Conservation (phyloP, 768 basidiomycete genomes). For the Amanita jacksonii region DNA sequence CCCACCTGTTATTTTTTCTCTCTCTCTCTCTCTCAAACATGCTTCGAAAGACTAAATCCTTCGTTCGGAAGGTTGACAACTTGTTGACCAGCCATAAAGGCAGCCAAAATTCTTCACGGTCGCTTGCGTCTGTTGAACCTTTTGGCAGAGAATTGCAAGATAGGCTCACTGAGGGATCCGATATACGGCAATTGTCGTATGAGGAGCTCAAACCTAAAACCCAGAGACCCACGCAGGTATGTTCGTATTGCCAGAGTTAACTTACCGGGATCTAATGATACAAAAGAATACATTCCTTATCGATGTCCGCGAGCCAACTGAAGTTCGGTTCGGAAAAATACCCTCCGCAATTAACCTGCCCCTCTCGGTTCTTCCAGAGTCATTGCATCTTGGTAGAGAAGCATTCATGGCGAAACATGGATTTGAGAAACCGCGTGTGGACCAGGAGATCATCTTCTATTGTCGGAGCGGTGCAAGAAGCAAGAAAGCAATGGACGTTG, state of each 20-base stretch:
- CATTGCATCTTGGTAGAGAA: slow-evolving; percentile 46
- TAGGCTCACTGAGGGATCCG: too few species aligned
- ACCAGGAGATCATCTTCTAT: slow-evolving; percentile 80
- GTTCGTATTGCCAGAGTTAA: too few species aligned
- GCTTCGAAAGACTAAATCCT: too few species aligned
- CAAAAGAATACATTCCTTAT: slow-evolving; percentile 60
- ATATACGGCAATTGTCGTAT: too few species aligned
- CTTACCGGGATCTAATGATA: too few species aligned
- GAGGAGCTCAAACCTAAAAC: slow-evolving; percentile 77
- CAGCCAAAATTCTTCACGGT: too few species aligned
- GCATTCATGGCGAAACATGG: slow-evolving; percentile 57
- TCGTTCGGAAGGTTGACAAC: too few species aligned
- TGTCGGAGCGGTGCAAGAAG: slow-evolving; percentile 86
- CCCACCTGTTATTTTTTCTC: too few species aligned
- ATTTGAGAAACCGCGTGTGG: slow-evolving; percentile 60
- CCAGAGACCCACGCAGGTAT: slow-evolving; percentile 59
- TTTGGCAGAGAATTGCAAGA: too few species aligned
- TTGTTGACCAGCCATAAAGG: too few species aligned
- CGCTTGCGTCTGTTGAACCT: too few species aligned
- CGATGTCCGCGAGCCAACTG: slow-evolving; percentile 91
- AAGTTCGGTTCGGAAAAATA: slow-evolving; percentile 86
- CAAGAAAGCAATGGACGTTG: slow-evolving; percentile 71
- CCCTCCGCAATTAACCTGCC: slow-evolving; percentile 89
- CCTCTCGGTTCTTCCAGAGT: slow-evolving; percentile 59
- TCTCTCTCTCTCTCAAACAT: too few species aligned